Conservation (phyloP, 2,329 filamentous ascomycete species). For the Botrytis elliptica region DNA sequence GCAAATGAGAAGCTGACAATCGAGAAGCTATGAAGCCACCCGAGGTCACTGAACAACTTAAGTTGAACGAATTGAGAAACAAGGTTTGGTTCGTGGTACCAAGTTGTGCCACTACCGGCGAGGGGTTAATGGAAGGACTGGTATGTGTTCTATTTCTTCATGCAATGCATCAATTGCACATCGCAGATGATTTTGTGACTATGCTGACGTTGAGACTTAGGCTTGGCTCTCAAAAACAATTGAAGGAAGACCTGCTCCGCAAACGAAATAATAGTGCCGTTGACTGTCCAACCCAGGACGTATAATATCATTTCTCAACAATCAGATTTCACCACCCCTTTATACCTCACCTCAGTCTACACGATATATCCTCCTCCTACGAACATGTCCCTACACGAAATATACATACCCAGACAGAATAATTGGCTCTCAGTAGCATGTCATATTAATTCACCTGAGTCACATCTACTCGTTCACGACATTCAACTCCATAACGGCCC, state of each 20-base stretch:
- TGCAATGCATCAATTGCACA: neutral
- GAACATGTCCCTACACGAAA: conserved; percentile 6
- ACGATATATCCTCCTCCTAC: conserved; percentile 2
- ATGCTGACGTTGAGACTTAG: conserved; percentile 37
- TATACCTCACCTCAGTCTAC: conserved; percentile 5
- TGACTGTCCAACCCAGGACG: neutral
- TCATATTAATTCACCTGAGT: neutral
- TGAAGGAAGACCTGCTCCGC: conserved; percentile 53
- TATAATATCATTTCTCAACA: neutral
- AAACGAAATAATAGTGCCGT: conserved; percentile 18
- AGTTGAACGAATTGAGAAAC: conserved; percentile 75
- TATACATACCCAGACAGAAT: conserved; percentile 1
- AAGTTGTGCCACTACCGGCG: conserved; percentile 77
- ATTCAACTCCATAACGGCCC: neutral
- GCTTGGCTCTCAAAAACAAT: conserved; percentile 83
- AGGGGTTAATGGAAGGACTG: conserved; percentile 77
- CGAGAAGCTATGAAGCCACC: conserved; percentile 70
- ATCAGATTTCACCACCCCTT: neutral
- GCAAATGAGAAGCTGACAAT: neutral
- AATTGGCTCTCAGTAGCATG: neutral
- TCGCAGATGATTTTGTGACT: neutral
- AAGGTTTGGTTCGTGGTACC: conserved; percentile 84
- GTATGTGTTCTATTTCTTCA: conserved; percentile 45
- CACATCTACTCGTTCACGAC: neutral
- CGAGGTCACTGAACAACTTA: conserved; percentile 74